Evolutionary conservation across 768 basidiomycete genomes (phyloP).

Genomic region (Russula abietina): DNA sequence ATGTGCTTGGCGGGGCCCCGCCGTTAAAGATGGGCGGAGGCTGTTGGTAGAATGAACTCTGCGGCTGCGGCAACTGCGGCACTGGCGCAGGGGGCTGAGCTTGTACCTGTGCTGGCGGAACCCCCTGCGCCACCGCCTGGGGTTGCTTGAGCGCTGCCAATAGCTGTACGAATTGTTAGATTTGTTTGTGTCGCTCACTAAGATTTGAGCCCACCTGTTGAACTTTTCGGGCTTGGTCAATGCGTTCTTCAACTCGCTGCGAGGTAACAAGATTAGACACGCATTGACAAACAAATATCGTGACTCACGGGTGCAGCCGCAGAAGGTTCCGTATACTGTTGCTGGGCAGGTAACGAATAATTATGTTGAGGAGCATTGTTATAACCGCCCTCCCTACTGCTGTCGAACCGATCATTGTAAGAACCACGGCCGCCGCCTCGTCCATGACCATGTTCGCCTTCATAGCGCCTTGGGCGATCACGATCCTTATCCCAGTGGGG

Average conservation of each 20-base stretch:
- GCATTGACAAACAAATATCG: neutral
- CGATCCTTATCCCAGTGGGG: conserved; percentile 23
- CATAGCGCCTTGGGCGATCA: conserved; percentile 26
- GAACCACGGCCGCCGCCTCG: conserved; percentile 35
- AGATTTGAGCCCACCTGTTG: conserved; percentile 49
- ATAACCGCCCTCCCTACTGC: conserved; percentile 26
- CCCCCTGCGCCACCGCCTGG: conserved; percentile 36
- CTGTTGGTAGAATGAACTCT: conserved; percentile 41
- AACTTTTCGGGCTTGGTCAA: conserved; percentile 83
- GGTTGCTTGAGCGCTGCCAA: conserved; percentile 78
- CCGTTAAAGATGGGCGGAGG: conserved; percentile 24
- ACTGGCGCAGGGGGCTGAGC: conserved; percentile 26
- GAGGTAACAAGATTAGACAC: neutral
- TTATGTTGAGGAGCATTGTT: conserved; percentile 21
- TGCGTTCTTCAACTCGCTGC: conserved; percentile 62
- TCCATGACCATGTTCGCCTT: conserved; percentile 34
- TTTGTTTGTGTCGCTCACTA: neutral
- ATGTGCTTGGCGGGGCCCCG: conserved; percentile 15
- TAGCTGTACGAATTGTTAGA: conserved; percentile 35
- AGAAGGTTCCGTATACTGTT: conserved; percentile 30
- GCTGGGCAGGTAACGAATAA: conserved; percentile 31
- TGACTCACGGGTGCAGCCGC: conserved; percentile 30
- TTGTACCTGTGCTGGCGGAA: conserved; percentile 34
- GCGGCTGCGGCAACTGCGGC: conserved; percentile 28
- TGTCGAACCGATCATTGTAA: conserved; percentile 32